phyloP scores from a whole-genome alignment of 2,329 filamentous ascomycete genomes.

The Periconia macrospinosa region DNA sequence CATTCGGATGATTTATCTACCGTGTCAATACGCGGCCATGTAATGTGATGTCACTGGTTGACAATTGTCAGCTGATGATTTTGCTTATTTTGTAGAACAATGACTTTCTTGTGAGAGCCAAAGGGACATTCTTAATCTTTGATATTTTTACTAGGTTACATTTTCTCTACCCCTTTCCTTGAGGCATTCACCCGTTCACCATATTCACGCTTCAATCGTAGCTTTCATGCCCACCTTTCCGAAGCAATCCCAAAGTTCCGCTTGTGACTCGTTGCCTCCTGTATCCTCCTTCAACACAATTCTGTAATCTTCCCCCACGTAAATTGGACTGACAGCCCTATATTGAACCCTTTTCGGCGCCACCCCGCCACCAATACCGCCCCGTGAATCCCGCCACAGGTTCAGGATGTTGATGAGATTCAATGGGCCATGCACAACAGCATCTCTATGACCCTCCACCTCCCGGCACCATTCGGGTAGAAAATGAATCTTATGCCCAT shows the following conservation, averaged over 20 bases:
- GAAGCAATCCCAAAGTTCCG: constrained; percentile 36
- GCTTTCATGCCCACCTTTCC: constrained; percentile 37
- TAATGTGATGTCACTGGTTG: too few relatives aligned
- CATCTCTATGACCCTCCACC: constrained; percentile 72
- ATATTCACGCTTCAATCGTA: constrained; percentile 21
- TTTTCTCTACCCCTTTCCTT: too few relatives aligned
- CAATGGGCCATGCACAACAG: constrained; percentile 87
- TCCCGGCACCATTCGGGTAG: constrained; percentile 70
- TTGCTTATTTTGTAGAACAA: too few relatives aligned
- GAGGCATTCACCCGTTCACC: not conserved
- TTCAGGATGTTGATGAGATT: constrained; percentile 58
- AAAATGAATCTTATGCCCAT: constrained; percentile 89
- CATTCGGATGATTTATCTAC: too few relatives aligned
- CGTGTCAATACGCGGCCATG: too few relatives aligned
- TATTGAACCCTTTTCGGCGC: constrained; percentile 31
- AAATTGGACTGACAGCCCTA: constrained; percentile 36
- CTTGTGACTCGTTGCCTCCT: constrained; percentile 18
- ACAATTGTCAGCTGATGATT: too few relatives aligned
- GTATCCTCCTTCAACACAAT: constrained; percentile 23
- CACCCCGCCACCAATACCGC: constrained; percentile 22
- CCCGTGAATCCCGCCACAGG: constrained; percentile 41
- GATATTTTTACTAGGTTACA: too few relatives aligned
- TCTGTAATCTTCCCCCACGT: constrained; percentile 34
- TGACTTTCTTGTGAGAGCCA: too few relatives aligned
- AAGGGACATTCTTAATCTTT: too few relatives aligned